Percentiles rank a stretch among this genome's conserved stretches.
phyloP scores from a whole-genome alignment of 345 rosid genomes.

The Rhodamnia rubescens region DNA sequence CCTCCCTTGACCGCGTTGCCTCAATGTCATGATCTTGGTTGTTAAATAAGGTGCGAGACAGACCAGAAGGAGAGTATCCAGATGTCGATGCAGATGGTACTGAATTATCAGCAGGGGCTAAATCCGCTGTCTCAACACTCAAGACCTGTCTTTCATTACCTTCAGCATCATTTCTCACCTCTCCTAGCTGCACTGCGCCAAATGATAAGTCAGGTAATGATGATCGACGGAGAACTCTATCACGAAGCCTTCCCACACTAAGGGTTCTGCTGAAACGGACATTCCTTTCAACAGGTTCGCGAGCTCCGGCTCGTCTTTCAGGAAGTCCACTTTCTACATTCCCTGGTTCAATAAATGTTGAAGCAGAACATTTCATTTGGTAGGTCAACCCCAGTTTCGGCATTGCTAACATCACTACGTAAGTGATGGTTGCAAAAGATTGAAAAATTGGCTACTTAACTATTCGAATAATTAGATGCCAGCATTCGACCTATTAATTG shows the following conservation, averaged over 20 bases:
- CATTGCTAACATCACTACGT: conserved; percentile 13
- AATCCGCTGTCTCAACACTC: conserved; percentile 16
- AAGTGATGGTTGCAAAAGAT: background rate
- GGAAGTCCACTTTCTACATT: conserved; percentile 26
- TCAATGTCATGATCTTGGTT: conserved; percentile 50
- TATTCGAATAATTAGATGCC: conserved; percentile 5
- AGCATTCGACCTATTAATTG: background rate
- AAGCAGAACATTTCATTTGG: conserved; percentile 15
- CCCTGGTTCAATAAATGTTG: conserved; percentile 29
- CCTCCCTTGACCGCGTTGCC: conserved; percentile 57
- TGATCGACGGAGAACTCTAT: conserved; percentile 83
- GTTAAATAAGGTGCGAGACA: conserved; percentile 36
- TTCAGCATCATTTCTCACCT: conserved; percentile 31
- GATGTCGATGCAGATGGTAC: conserved; percentile 21
- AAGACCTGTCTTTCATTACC: conserved; percentile 17
- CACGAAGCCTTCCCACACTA: conserved; percentile 97
- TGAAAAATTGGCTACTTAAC: background rate
- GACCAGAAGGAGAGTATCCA: conserved; percentile 31
- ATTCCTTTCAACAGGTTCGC: conserved; percentile 68
- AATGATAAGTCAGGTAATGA: conserved; percentile 47
- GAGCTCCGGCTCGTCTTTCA: conserved; percentile 45
- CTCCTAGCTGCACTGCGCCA: conserved; percentile 44
- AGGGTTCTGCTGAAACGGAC: conserved; percentile 84
- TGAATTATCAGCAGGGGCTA: conserved; percentile 25
- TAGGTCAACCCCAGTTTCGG: conserved; percentile 17